phyloP scores from a whole-genome alignment of 2,329 filamentous ascomycete genomes.

The Podosphaera aphanis region DNA sequence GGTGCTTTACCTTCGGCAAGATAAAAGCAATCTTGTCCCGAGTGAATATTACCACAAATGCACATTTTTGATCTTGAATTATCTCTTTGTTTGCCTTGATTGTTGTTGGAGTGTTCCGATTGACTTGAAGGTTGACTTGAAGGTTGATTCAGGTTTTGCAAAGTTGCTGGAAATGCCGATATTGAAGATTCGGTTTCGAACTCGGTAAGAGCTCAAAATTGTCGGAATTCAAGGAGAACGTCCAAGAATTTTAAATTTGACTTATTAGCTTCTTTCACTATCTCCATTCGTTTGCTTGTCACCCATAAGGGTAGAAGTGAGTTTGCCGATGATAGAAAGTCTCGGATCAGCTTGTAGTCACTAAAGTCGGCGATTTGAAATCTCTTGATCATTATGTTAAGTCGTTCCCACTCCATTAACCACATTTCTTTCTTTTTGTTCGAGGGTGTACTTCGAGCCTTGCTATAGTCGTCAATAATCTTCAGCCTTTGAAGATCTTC shows the following conservation, averaged over 20 bases:
- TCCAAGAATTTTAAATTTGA: not conserved
- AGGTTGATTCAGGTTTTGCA: not conserved
- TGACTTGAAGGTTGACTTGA: not conserved
- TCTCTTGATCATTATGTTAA: not conserved
- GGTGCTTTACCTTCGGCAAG: not conserved
- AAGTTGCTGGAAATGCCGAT: not conserved
- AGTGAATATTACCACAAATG: not conserved
- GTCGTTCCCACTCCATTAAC: conserved; percentile 1
- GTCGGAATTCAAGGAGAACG: not conserved
- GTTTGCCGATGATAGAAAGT: not conserved
- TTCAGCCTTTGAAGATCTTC: too few species aligned
- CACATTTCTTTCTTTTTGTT: not conserved
- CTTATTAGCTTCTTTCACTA: not conserved
- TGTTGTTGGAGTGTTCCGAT: not conserved
- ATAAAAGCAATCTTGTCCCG: not conserved
- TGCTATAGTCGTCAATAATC: too few species aligned
- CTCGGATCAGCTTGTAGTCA: conserved; percentile 1
- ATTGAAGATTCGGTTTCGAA: not conserved
- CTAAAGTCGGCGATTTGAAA: conserved; percentile 1
- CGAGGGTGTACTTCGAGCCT: too few species aligned
- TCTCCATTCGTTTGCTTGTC: conserved; percentile 1
- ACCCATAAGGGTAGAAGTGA: conserved; percentile 1
- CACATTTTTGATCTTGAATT: not conserved
- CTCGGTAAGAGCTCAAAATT: conserved; percentile 1
- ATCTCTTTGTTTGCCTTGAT: not conserved